phyloP scores from a whole-genome alignment of 1,284 basidiomycete genomes.

The Afroboletus lepidellus region DNA sequence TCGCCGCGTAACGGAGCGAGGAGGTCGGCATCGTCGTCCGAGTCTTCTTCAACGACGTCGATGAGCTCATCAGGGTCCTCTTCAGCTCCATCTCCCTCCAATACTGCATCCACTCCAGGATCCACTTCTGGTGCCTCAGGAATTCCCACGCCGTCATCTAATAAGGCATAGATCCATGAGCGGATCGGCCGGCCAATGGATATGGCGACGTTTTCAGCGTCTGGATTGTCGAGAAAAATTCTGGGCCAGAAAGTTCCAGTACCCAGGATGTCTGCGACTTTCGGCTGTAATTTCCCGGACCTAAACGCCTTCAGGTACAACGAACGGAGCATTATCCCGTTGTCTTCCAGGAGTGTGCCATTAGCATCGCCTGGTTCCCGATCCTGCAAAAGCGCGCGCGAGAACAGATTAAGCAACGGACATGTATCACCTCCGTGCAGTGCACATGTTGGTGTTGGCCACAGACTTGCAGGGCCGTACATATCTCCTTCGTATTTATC shows the following conservation, averaged over 20 bases:
- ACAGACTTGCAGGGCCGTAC: slow-evolving; percentile 39
- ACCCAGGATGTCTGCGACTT: slow-evolving; percentile 56
- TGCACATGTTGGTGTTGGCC: slow-evolving; percentile 55
- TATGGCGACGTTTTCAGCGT: slow-evolving; percentile 59
- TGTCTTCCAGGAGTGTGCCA: slow-evolving; percentile 27
- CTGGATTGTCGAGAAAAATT: slow-evolving; percentile 75
- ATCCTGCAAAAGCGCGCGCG: slow-evolving; percentile 38
- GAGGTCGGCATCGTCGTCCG: slow-evolving; percentile 45
- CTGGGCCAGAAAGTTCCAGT: slow-evolving; percentile 67
- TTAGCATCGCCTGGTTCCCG: slow-evolving; percentile 31
- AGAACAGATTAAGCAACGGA: slow-evolving; percentile 51
- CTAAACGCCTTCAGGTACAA: slow-evolving; percentile 65
- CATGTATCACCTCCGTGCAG: slow-evolving; percentile 57
- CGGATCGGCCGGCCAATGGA: slow-evolving; percentile 63
- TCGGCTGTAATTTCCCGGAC: slow-evolving; percentile 53
- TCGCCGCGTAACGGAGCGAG: slow-evolving; percentile 70
- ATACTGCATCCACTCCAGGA: slow-evolving; percentile 10
- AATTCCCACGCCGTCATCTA: slow-evolving; percentile 66
- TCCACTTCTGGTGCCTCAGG: slow-evolving; percentile 34
- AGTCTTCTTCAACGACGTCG: slow-evolving; percentile 52
- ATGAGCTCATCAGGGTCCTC: slow-evolving; percentile 55
- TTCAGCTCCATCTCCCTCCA: slow-evolving; percentile 22
- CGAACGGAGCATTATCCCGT: slow-evolving; percentile 13
- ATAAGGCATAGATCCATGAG: slow-evolving; percentile 64
- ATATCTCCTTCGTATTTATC: slow-evolving; percentile 47